A percentile compares a stretch with the other conserved stretches of the same genome.
Evolutionary conservation across 306 rosid genomes (phyloP).

Genomic region (Castanospermum australe): DNA sequence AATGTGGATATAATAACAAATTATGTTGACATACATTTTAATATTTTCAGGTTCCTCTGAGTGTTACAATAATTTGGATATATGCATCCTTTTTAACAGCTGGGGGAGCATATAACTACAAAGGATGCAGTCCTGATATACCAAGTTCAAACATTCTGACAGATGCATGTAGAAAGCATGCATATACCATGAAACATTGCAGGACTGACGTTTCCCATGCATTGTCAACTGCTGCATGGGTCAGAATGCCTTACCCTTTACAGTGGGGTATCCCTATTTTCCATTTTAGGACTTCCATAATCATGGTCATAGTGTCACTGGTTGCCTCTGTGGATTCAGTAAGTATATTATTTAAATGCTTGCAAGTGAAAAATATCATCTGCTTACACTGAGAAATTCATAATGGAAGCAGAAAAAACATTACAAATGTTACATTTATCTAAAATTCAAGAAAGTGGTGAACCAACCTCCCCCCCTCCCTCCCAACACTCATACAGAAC

Average conservation of each 20-base stretch:
- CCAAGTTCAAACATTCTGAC: slow-evolving; percentile 86
- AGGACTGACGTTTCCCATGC: slow-evolving; percentile 87
- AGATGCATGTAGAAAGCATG: slow-evolving; percentile 84
- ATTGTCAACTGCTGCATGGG: slow-evolving; percentile 72
- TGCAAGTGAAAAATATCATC: not conserved
- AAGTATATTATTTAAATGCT: slow-evolving; percentile 43
- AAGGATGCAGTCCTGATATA: slow-evolving; percentile 73
- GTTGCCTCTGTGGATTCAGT: slow-evolving; percentile 93
- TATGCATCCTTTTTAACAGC: slow-evolving; percentile 89
- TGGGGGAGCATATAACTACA: slow-evolving; percentile 86
- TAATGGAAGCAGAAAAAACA: not conserved
- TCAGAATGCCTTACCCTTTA: slow-evolving; percentile 81
- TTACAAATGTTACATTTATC: not conserved
- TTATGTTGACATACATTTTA: slow-evolving; percentile 24
- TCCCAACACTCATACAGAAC: not conserved
- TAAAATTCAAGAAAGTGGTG: not conserved
- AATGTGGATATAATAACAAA: not conserved
- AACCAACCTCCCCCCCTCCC: not conserved
- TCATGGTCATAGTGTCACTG: slow-evolving; percentile 78
- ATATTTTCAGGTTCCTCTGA: slow-evolving; percentile 81
- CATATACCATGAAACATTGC: slow-evolving; percentile 81
- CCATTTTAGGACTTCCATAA: slow-evolving; percentile 73
- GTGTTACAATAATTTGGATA: slow-evolving; percentile 69
- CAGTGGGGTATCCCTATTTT: slow-evolving; percentile 92
- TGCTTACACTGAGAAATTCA: not conserved